phyloP scores from a whole-genome alignment of 1,284 basidiomycete genomes.

The Ustilago trichophora region DNA sequence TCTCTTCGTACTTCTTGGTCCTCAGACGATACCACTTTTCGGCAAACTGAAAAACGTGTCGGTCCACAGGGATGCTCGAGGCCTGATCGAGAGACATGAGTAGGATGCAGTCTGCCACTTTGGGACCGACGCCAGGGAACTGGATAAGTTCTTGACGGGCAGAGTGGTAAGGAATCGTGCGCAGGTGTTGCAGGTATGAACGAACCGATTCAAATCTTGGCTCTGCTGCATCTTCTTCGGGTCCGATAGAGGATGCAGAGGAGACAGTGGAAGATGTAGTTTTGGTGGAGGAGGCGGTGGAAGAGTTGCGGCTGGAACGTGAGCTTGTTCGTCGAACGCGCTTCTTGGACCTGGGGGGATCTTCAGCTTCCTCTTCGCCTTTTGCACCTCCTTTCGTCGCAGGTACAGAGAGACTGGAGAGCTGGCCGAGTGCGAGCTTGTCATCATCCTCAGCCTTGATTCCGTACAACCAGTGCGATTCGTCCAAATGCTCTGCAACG shows the following conservation, averaged over 20 bases:
- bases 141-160: conserved; percentile 80
- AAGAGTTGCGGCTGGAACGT: conserved; percentile 3
- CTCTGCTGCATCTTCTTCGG: neutral
- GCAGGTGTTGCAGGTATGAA: conserved; percentile 73
- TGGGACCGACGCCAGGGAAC: conserved; percentile 88
- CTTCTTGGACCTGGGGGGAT: conserved; percentile 1
- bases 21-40: conserved; percentile 62
- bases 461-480: conserved; percentile 24
- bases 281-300: neutral
- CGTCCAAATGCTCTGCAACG: conserved; percentile 11
- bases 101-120: conserved; percentile 78
- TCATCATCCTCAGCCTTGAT: conserved; percentile 23
- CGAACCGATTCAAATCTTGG: conserved; percentile 57
- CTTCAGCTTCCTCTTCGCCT: neutral
- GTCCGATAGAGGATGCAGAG: neutral
- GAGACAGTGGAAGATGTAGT: conserved; percentile 14
- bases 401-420: neutral
- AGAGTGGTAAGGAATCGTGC: conserved; percentile 71
- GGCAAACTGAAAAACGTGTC: conserved; percentile 65
- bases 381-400: neutral
- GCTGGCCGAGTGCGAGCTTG: neutral
- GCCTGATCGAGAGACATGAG: conserved; percentile 91
- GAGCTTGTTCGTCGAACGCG: conserved; percentile 12
- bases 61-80: conserved; percentile 62
- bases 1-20: conserved; percentile 59